Conservation (phyloP, 768 basidiomycete species). For the Tricholoma matsutake region DNA sequence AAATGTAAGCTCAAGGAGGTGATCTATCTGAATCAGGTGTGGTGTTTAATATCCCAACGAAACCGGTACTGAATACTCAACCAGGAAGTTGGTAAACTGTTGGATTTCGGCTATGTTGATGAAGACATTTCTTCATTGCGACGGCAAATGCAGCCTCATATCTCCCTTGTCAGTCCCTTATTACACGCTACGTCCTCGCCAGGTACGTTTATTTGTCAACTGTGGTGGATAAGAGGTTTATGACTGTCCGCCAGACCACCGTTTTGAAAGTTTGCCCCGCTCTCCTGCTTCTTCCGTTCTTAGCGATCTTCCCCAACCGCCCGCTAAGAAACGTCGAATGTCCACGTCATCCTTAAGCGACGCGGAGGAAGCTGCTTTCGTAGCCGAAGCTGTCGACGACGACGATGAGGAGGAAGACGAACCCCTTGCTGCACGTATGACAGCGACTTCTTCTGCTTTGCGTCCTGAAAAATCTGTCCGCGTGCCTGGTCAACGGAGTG, state of each 20-base stretch:
- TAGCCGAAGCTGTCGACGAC: constrained; percentile 26
- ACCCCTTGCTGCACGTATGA: constrained; percentile 51
- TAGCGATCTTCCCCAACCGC: constrained; percentile 45
- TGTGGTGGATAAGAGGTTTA: constrained; percentile 8
- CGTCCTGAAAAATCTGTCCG: constrained; percentile 28
- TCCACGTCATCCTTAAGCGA: constrained; percentile 55
- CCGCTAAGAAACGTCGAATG: constrained; percentile 50
- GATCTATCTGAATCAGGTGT: not conserved
- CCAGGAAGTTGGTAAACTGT: constrained; percentile 71
- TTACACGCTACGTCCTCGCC: constrained; percentile 46
- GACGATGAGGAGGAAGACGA: constrained; percentile 58
- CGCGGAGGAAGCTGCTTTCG: constrained; percentile 31
- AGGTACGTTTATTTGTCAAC: constrained; percentile 36
- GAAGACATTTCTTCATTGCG: constrained; percentile 66
- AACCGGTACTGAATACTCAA: not conserved
- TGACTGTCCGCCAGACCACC: constrained; percentile 24
- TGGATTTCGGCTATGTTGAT: constrained; percentile 79
- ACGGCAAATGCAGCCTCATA: constrained; percentile 62
- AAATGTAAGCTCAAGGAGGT: not conserved
- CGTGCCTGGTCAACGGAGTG: constrained; percentile 23
- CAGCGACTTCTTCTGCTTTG: constrained; percentile 22
- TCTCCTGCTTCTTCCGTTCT: constrained; percentile 50
- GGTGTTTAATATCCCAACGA: not conserved
- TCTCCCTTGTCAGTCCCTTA: constrained; percentile 47
- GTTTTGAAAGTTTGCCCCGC: constrained; percentile 28